These are phyloP conservation scores for Scytalidium lignicola DNA, from an alignment of 2,329 filamentous ascomycete species.

Conservation along the genomic window DNA sequence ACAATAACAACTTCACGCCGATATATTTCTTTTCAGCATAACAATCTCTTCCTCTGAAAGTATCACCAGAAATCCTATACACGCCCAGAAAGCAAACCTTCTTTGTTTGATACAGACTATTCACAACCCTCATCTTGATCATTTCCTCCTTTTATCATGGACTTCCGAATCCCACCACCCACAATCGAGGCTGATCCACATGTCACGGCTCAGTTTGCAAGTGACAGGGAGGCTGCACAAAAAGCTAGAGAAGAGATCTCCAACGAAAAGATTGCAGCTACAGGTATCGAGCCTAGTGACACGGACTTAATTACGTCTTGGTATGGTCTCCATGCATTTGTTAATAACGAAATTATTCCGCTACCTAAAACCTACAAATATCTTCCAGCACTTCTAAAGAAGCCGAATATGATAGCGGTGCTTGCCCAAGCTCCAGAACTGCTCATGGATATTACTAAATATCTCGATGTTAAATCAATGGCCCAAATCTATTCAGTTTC, in stretches of 20 bases:
- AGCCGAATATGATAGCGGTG: slow-evolving; percentile 32
- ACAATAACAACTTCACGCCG: too few relatives aligned
- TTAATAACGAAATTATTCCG: not conserved
- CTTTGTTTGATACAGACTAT: too few relatives aligned
- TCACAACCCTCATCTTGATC: not conserved
- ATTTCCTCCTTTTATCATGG: not conserved
- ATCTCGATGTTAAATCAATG: slow-evolving; percentile 50
- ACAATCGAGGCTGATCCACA: not conserved
- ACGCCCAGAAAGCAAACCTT: too few relatives aligned
- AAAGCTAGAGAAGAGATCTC: slow-evolving; percentile 2
- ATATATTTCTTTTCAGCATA: too few relatives aligned
- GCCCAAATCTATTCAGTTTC: slow-evolving; percentile 61
- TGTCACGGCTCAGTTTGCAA: not conserved
- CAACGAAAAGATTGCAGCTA: not conserved
- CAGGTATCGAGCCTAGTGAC: slow-evolving; percentile 2
- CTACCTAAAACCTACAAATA: not conserved
- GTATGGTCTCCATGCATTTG: not conserved
- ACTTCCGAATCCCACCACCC: not conserved
- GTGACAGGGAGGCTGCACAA: not conserved
- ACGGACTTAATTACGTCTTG: not conserved
- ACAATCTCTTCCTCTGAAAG: not conserved
- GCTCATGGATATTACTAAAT: slow-evolving; percentile 46
- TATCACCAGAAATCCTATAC: not conserved
- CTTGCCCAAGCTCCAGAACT: slow-evolving; percentile 46
- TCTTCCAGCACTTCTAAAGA: not conserved